Conservation (phyloP, 169 alveolate species). For the Plasmodium inui region DNA sequence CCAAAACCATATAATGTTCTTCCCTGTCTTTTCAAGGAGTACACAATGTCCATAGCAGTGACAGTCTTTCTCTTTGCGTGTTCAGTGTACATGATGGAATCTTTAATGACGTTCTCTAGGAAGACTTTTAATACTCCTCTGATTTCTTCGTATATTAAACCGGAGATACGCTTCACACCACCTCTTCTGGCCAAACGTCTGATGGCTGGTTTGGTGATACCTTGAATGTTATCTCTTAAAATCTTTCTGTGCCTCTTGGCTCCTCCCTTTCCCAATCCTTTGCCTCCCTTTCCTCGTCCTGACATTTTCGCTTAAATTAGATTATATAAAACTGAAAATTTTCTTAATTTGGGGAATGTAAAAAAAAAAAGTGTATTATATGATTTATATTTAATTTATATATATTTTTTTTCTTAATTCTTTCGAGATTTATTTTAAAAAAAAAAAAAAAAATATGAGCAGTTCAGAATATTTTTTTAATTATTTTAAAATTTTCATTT, state of each 20-base stretch:
- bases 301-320: slow-evolving; percentile 89
- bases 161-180: slow-evolving; percentile 99
- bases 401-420: slow-evolving; percentile 39
- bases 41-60: slow-evolving; percentile 99
- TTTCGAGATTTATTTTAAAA: slow-evolving; percentile 20
- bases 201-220: slow-evolving; percentile 99
- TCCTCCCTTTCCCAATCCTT: slow-evolving; percentile 99
- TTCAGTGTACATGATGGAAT: slow-evolving; percentile 99
- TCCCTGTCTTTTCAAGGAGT: slow-evolving; percentile 99
- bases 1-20: slow-evolving; percentile 99
- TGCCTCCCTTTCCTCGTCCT: slow-evolving; percentile 99
- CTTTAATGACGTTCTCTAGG: slow-evolving; percentile 98
- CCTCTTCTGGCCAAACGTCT: slow-evolving; percentile 99
- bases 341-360: not conserved
- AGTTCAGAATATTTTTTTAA: slow-evolving; percentile 25
- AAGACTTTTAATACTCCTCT: slow-evolving; percentile 98
- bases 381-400: slow-evolving; percentile 1
- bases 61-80: slow-evolving; percentile 99
- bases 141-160: slow-evolving; percentile 98
- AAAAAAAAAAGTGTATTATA: not conserved
- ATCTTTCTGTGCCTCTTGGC: slow-evolving; percentile 98
- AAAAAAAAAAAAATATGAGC: slow-evolving; percentile 15
- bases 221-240: slow-evolving; percentile 97
- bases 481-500: not conserved
- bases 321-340: slow-evolving; percentile 2